These are phyloP conservation scores for Claviceps sp. DNA, from an alignment of 2,329 filamentous ascomycete genomes.

Conservation along the genomic window DNA sequence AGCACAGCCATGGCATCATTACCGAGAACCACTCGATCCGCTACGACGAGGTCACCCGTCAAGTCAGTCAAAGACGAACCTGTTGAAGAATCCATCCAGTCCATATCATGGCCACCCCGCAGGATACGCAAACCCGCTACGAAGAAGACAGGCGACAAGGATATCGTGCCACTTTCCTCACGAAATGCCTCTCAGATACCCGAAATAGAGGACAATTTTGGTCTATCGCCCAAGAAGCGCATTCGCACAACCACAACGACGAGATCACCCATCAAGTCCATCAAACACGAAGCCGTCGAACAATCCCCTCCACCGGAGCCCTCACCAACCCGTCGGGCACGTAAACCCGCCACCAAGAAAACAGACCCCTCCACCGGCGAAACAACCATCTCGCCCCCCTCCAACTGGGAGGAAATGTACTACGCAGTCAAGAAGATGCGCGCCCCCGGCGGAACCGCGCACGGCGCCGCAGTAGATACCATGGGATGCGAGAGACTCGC, in stretches of 20 bases:
- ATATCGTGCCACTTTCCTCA: slow-evolving; percentile 12
- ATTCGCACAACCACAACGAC: slow-evolving; percentile 9
- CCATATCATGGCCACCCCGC: no score
- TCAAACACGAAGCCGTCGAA: slow-evolving; percentile 25
- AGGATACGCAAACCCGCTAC: no score
- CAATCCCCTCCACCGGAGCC: slow-evolving; percentile 15
- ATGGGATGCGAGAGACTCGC: slow-evolving; percentile 87
- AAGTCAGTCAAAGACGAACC: no score
- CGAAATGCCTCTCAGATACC: slow-evolving; percentile 4
- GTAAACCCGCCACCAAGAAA: slow-evolving; percentile 34
- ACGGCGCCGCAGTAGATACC: slow-evolving; percentile 82
- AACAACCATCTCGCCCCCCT: slow-evolving; percentile 42
- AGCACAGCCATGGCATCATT: no score
- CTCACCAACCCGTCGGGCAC: slow-evolving; percentile 16
- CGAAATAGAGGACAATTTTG: slow-evolving; percentile 46
- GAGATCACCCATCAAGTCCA: slow-evolving; percentile 8
- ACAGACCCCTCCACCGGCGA: slow-evolving; percentile 27
- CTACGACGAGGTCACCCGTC: no score
- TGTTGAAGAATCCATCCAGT: no score
- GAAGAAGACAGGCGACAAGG: slow-evolving; percentile 9
- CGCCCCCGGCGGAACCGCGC: slow-evolving; percentile 35
- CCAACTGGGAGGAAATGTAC: slow-evolving; percentile 79
- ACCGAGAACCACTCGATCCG: no score
- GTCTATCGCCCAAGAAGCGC: slow-evolving; percentile 14
- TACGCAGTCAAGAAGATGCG: slow-evolving; percentile 66